These are phyloP conservation scores for Suillus subluteus DNA, from an alignment of 768 basidiomycete genomes.

Conservation along the genomic window DNA sequence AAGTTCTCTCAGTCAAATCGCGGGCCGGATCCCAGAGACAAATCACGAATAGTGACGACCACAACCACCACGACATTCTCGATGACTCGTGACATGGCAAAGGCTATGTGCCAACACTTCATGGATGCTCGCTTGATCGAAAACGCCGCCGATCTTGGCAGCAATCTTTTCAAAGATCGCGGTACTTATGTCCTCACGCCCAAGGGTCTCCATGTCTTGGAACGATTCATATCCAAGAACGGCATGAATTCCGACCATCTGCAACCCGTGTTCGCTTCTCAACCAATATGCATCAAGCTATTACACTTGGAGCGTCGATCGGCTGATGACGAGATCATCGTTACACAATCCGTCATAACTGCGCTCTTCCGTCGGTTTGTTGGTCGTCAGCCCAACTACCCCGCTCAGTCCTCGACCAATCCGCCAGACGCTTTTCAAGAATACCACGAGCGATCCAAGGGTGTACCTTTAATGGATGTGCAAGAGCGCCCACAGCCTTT, in stretches of 20 bases:
- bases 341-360: slow-evolving; percentile 91
- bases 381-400: slow-evolving; percentile 85
- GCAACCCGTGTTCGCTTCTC: slow-evolving; percentile 83
- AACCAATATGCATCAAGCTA: slow-evolving; percentile 97
- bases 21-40: slow-evolving; percentile 97
- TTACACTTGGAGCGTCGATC: slow-evolving; percentile 94
- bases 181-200: slow-evolving; percentile 95
- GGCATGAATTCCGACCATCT: slow-evolving; percentile 96
- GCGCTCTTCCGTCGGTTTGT: slow-evolving; percentile 96
- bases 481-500: slow-evolving; percentile 66
- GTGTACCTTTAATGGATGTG: slow-evolving; percentile 70
- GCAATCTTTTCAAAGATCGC: slow-evolving; percentile 95
- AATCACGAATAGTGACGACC: slow-evolving; percentile 96
- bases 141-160: slow-evolving; percentile 89
- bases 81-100: slow-evolving; percentile 99
- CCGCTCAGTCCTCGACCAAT: slow-evolving; percentile 44
- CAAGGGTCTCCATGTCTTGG: slow-evolving; percentile 97
- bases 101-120: slow-evolving; percentile 99
- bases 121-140: slow-evolving; percentile 99
- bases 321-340: slow-evolving; percentile 95
- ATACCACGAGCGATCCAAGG: slow-evolving; percentile 81
- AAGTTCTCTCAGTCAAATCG: slow-evolving; percentile 99
- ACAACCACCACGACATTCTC: slow-evolving; percentile 99
- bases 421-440: slow-evolving; percentile 66
- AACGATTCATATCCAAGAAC: slow-evolving; percentile 99